phyloP scores from a whole-genome alignment of 2,329 filamentous ascomycete species.

The Phaeosphaeriaceae sp. region DNA sequence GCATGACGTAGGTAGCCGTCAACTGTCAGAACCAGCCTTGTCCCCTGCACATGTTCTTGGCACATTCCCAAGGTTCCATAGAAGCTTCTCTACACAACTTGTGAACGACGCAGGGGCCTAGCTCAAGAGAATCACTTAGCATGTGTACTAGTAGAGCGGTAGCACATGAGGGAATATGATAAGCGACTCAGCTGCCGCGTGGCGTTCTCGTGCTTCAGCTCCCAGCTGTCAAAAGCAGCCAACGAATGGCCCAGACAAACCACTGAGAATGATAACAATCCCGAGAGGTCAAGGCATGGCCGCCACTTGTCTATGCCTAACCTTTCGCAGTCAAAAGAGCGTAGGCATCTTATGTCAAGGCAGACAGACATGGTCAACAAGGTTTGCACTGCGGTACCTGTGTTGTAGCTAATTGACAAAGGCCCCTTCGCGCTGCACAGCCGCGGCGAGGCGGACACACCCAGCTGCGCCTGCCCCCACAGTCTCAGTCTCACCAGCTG shows the following conservation, averaged over 20 bases:
- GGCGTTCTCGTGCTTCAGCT: slow-evolving; percentile 1
- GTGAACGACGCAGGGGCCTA: slow-evolving; percentile 1
- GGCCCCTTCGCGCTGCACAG: slow-evolving; percentile 13
- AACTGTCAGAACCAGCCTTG: slow-evolving; percentile 11
- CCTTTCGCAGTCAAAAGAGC: slow-evolving; percentile 2
- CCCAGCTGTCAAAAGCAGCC: background rate
- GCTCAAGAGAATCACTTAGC: no score
- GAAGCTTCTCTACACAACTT: background rate
- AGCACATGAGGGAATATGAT: background rate
- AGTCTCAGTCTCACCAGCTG: slow-evolving; percentile 26
- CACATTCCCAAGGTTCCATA: background rate
- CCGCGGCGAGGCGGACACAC: slow-evolving; percentile 33
- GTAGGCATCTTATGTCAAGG: slow-evolving; percentile 11
- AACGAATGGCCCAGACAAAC: no score
- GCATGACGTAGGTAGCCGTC: slow-evolving; percentile 27
- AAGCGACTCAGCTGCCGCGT: slow-evolving; percentile 1
- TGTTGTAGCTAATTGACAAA: slow-evolving; percentile 2
- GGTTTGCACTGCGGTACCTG: slow-evolving; percentile 21
- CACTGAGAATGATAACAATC: no score
- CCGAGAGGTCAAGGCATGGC: background rate
- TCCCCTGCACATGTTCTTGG: slow-evolving; percentile 3
- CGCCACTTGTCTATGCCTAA: slow-evolving; percentile 2
- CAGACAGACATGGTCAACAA: slow-evolving; percentile 16
- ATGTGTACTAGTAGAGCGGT: no score
- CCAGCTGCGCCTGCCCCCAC: slow-evolving; percentile 35